phyloP scores from a whole-genome alignment of 1,284 basidiomycete genomes.

The Naganishia sp. region DNA sequence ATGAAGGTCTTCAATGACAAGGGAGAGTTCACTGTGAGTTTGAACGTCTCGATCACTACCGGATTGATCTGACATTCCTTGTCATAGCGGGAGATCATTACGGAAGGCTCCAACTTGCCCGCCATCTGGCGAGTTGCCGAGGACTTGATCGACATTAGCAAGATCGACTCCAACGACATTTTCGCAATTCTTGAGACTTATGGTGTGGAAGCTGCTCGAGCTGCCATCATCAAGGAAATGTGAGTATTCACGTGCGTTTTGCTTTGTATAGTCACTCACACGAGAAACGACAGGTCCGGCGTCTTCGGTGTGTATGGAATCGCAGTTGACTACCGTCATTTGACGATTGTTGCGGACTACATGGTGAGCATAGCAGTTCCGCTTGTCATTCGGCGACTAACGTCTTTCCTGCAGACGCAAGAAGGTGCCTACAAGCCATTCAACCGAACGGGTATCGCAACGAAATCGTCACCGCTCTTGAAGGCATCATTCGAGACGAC shows the following conservation, averaged over 20 bases:
- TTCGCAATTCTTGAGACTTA: slow-evolving; percentile 89
- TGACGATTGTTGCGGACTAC: slow-evolving; percentile 97
- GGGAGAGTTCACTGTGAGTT: slow-evolving; percentile 50
- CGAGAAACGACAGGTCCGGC: slow-evolving; percentile 29
- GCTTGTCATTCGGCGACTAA: too few relatives aligned
- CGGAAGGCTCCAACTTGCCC: slow-evolving; percentile 83
- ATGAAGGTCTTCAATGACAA: slow-evolving; percentile 55
- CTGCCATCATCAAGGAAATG: slow-evolving; percentile 69
- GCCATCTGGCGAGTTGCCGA: slow-evolving; percentile 87
- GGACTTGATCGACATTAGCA: slow-evolving; percentile 77
- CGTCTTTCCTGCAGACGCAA: slow-evolving; percentile 69
- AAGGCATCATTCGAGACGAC: slow-evolving; percentile 99
- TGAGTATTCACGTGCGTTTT: slow-evolving; percentile 1
- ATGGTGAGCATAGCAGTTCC: slow-evolving; percentile 66
- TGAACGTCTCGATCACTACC: not conserved
- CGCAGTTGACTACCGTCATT: slow-evolving; percentile 89
- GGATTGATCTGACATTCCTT: slow-evolving; percentile 1
- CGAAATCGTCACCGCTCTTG: slow-evolving; percentile 86
- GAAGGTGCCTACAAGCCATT: slow-evolving; percentile 97
- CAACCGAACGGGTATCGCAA: slow-evolving; percentile 90
- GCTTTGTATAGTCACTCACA: not conserved
- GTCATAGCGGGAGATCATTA: slow-evolving; percentile 53
- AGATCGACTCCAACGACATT: slow-evolving; percentile 93
- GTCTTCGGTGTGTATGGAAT: slow-evolving; percentile 99
- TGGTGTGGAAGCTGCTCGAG: slow-evolving; percentile 95